Evolutionary conservation across 2,329 filamentous ascomycete genomes (phyloP).

Genomic region (Diaporthe caulivora): DNA sequence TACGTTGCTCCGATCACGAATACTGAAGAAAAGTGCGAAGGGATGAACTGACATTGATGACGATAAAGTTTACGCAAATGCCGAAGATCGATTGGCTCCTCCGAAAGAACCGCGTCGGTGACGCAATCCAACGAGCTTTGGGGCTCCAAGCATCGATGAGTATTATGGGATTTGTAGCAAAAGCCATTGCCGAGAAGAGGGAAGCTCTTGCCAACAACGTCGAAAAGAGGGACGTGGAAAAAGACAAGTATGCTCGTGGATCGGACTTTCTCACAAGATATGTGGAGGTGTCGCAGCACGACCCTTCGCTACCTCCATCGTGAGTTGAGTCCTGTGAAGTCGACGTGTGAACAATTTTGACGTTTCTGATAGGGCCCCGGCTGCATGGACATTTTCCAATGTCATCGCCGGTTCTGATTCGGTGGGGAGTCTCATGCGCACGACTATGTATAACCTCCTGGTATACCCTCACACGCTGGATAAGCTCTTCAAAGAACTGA

Average conservation of each 20-base stretch:
- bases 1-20: slow-evolving; percentile 36
- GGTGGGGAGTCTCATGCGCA: slow-evolving; percentile 46
- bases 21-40: background rate
- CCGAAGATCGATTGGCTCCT: slow-evolving; percentile 20
- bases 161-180: slow-evolving; percentile 9
- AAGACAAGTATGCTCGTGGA: slow-evolving; percentile 31
- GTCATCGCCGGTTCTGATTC: slow-evolving; percentile 48
- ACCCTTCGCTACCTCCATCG: slow-evolving; percentile 41
- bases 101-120: slow-evolving; percentile 12
- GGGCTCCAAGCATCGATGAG: slow-evolving; percentile 20
- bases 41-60: background rate
- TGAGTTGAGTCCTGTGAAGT: slow-evolving; percentile 14
- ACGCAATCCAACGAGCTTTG: slow-evolving; percentile 20
- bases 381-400: slow-evolving; percentile 49
- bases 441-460: slow-evolving; percentile 47
- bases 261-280: slow-evolving; percentile 39
- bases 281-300: slow-evolving; percentile 40
- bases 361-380: slow-evolving; percentile 40
- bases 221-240: background rate
- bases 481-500: slow-evolving; percentile 46
- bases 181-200: slow-evolving; percentile 22
- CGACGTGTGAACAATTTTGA: background rate
- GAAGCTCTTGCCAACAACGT: slow-evolving; percentile 9
- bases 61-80: slow-evolving; percentile 15
- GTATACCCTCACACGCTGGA: slow-evolving; percentile 43